Evolutionary conservation across 345 rosid genomes (phyloP).

Genomic region (Sisymbrium altissimum): DNA sequence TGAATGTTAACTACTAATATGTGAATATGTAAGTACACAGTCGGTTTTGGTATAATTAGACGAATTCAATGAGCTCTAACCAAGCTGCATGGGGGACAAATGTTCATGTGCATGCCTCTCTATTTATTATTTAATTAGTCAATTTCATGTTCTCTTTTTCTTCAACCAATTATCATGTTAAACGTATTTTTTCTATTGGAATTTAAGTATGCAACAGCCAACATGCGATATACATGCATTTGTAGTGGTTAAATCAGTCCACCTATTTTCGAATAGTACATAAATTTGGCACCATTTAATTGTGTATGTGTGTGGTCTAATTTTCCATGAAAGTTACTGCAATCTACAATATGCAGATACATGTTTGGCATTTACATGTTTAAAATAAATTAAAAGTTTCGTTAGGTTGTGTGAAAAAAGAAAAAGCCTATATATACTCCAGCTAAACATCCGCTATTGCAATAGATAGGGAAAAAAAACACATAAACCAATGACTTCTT

Average conservation of each 20-base stretch:
- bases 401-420: neutral
- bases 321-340: neutral
- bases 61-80: conserved; percentile 21
- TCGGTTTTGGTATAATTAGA: conserved; percentile 10
- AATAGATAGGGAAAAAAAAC: neutral
- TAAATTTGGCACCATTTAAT: conserved; percentile 1
- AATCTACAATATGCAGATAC: neutral
- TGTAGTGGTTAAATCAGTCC: conserved; percentile 16
- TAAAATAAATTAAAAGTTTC: neutral
- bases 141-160: neutral
- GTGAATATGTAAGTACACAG: neutral
- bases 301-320: neutral
- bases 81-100: conserved; percentile 29
- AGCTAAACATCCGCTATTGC: neutral
- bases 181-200: neutral
- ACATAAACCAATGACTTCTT: conserved; percentile 16
- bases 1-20: neutral
- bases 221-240: conserved; percentile 31
- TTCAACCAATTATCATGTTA: conserved; percentile 17
- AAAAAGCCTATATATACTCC: conserved; percentile 12
- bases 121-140: neutral
- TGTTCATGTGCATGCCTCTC: conserved; percentile 25
- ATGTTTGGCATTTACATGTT: neutral
- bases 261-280: conserved; percentile 9
- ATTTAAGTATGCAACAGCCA: conserved; percentile 19